Evolutionary conservation across 352 stramenopile species (phyloP), one percentile per base, ranked within the genome.

Genomic region (Phytophthora kernoviae): DNA sequence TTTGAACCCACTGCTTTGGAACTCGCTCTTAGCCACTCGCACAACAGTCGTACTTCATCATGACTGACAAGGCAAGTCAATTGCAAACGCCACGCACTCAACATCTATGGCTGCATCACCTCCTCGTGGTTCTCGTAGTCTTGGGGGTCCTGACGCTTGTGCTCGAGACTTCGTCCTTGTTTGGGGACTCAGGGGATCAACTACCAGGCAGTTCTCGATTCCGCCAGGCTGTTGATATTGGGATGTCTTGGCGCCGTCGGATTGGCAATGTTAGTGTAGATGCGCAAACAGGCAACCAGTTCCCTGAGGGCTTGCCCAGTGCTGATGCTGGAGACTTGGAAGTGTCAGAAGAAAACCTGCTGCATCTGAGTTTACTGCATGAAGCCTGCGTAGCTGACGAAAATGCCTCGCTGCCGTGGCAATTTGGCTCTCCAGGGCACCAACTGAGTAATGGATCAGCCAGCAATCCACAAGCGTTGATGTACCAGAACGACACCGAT

Each of bases 321-420:
- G 52, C 47, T 53, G 45, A 54, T 54, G 39, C 40, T 54, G 53
- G 45, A 4, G 40, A 63, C 11, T 14, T 30, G n/a, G 50, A 62
- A 39, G 62, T 75, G 7, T 59, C 56, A 4, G 53, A 54, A 1
- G 54, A 61, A 53, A 62, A 73, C 30, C 39, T 65, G 14, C 27
- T 54, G n/a, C 73, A 81, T 22, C 9, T 79, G 18, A 77, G 70
- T 50, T 40, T 76, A 5, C 48, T 79, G 21, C 70, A 79, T 14
- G 56, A 63, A 47, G 40, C 40, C 17, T 79, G 70, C 39, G 54
- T 75, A 8, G 18, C 14, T 21, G 26, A 69, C 20, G 17, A 8
- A 8, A 65, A 75, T 26, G 33, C 37, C 2, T 58, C 62, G 21
- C 24, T 79, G 15, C 36, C 70, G n/a, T 79, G 70, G 67, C 21